Evolutionary conservation across 129 eudicot genomes (phyloP).

Genomic region (carrot (Daucus carota)): DNA sequence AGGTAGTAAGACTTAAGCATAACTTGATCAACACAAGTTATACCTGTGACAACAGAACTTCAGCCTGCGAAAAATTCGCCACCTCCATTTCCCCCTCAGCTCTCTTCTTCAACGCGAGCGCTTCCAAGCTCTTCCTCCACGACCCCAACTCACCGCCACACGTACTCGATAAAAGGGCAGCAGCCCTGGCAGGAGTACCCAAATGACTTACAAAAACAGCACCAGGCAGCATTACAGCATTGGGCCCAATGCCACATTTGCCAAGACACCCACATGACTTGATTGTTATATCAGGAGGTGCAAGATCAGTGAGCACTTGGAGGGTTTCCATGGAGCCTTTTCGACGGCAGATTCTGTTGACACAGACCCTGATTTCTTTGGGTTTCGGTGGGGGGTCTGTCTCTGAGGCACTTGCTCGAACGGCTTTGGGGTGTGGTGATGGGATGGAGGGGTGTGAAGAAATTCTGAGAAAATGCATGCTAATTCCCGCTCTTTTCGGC

Average conservation of each 20-base stretch:
- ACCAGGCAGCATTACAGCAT: constrained; percentile 55
- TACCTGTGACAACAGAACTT: constrained; percentile 57
- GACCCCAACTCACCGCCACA: constrained; percentile 25
- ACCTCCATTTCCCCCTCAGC: constrained; percentile 43
- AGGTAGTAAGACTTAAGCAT: background rate
- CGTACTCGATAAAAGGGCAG: constrained; percentile 31
- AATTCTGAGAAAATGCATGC: background rate
- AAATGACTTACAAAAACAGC: constrained; percentile 45
- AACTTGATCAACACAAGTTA: background rate
- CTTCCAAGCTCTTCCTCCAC: constrained; percentile 40
- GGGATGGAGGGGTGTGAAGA: background rate
- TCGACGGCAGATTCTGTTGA: constrained; percentile 49
- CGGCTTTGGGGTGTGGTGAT: background rate
- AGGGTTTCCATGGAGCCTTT: constrained; percentile 62
- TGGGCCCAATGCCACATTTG: constrained; percentile 81
- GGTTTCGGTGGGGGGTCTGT: no score
- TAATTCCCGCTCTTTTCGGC: background rate
- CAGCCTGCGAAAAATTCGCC: constrained; percentile 40
- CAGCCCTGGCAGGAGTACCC: constrained; percentile 72
- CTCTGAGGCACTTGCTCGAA: constrained; percentile 2
- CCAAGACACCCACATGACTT: constrained; percentile 77
- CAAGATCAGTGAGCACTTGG: constrained; percentile 51
- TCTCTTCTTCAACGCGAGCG: constrained; percentile 61
- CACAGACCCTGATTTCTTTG: constrained; percentile 64
- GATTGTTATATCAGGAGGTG: constrained; percentile 57